These are phyloP conservation scores for Blumeria graminis DNA, from an alignment of 2,329 filamentous ascomycete genomes.

Conservation along the genomic window DNA sequence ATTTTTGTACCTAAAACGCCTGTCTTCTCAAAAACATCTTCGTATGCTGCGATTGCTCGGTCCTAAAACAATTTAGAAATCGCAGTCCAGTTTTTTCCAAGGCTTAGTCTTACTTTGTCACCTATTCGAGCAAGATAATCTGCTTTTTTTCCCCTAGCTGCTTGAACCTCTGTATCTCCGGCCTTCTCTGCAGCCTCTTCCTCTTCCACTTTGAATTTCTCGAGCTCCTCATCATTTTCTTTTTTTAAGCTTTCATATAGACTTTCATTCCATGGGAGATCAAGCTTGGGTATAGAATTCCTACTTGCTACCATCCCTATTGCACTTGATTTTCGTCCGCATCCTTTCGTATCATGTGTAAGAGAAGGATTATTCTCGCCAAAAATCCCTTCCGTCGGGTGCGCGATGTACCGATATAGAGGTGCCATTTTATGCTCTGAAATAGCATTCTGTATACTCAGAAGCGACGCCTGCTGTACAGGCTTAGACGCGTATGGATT, in stretches of 20 bases:
- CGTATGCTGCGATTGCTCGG: conserved; percentile 77
- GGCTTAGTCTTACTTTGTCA: conserved; percentile 46
- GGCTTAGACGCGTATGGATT: conserved; percentile 46
- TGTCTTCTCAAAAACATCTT: conserved; percentile 91
- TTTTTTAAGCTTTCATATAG: conserved; percentile 56
- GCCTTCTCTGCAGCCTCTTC: conserved; percentile 91
- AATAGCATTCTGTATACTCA: conserved; percentile 62
- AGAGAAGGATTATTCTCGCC: conserved; percentile 24
- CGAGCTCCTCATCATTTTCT: conserved; percentile 57
- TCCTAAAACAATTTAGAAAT: conserved; percentile 31
- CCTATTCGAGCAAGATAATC: conserved; percentile 91
- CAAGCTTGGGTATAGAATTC: conserved; percentile 36
- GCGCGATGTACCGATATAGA: conserved; percentile 63
- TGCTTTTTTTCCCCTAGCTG: conserved; percentile 77
- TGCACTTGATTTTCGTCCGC: conserved; percentile 42
- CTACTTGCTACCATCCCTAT: conserved; percentile 55
- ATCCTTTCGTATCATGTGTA: conserved; percentile 25
- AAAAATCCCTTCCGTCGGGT: conserved; percentile 41
- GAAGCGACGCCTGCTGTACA: conserved; percentile 45
- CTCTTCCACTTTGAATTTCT: conserved; percentile 58
- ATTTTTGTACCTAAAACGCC: conserved; percentile 92
- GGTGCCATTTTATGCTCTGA: conserved; percentile 67
- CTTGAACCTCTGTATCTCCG: conserved; percentile 84
- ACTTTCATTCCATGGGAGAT: conserved; percentile 73
- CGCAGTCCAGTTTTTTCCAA: not conserved